These are phyloP conservation scores for Biscutella laevigata DNA, from an alignment of 441 rosid genomes.

Conservation along the genomic window DNA sequence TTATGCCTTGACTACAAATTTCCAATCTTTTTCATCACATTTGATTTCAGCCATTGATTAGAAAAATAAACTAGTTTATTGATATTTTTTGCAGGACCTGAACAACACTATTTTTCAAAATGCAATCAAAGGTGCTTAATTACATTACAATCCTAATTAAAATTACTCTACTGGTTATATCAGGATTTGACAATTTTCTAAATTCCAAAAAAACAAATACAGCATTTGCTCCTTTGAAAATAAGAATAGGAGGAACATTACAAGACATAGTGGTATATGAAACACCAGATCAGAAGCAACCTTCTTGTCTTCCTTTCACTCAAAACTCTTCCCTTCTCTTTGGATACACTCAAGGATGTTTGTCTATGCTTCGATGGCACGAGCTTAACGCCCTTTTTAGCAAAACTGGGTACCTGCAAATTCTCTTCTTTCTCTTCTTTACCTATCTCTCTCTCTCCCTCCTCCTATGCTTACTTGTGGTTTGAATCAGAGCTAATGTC, in stretches of 20 bases:
- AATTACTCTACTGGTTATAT: not conserved
- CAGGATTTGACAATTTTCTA: not conserved
- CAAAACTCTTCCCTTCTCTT: constrained; percentile 50
- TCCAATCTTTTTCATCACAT: not conserved
- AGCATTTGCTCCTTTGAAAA: constrained; percentile 89
- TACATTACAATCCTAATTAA: not conserved
- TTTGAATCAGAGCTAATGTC: constrained; percentile 53
- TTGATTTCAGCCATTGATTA: too few species aligned
- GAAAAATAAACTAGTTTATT: too few species aligned
- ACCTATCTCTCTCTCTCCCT: not conserved
- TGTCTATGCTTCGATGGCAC: constrained; percentile 78
- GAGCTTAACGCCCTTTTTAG: constrained; percentile 66
- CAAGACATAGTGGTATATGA: constrained; percentile 79
- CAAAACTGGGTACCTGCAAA: constrained; percentile 48
- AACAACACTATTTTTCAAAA: constrained; percentile 54
- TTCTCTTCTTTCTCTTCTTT: not conserved
- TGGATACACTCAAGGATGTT: constrained; percentile 73
- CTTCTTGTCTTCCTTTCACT: constrained; percentile 60
- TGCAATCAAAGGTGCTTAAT: constrained; percentile 58
- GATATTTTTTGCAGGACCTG: too few species aligned
- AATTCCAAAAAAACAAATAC: constrained; percentile 22
- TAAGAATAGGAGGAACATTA: constrained; percentile 84
- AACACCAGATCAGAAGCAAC: constrained; percentile 40
- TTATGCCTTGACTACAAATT: not conserved
- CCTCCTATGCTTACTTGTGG: not conserved